Base-by-base conservation (phyloP, 345 rosid species). In the Rhizophora apiculata region DNA sequence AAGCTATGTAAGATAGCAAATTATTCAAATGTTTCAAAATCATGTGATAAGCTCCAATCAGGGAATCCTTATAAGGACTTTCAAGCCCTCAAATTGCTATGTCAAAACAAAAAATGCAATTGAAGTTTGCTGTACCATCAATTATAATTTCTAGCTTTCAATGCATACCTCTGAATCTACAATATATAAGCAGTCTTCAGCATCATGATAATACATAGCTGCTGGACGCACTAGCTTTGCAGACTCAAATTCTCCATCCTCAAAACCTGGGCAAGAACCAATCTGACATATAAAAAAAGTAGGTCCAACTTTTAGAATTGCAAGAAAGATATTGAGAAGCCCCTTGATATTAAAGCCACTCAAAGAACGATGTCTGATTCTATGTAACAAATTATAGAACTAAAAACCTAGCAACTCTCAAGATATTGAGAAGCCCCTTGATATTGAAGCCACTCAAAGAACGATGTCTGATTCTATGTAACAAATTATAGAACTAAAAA, bases 211-310 rank as follows among this genome's bases (percentile, higher is more conserved):
- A 59, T 86, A 79, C 56, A 96, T 80, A 32, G 96, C 87, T 10
- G 88, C 96, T 71, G 99, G 98, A 56, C 92, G 87, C 61, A 83
- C 39, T 78, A 95, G 83, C 88, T 87, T 95, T 73, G 94, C 88
- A 75, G 89, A 81, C 79, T 87, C 96, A 54, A 95, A 90, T 65
- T 86, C 96, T 46, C 98, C 99, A 82, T 95, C 99, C 86, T 95
- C 98, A 79, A 92, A 92, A 64, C 99, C 99, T 73, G 92, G 96
- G 80, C 75, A 81, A 76, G 96, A 87, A 80, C 98, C 98, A 87
- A 95, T 92, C 99, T 95, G 96, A 75, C 73, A 84, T 69, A 86
- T 61, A 78, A 82, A 79, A 64, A 56, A 65, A 22, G 49, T 65
- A 70, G 71, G 83, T 73, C 54, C 63, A 70, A 70, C 75, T 68